Percentiles rank a stretch among this genome's conserved stretches.
Evolutionary conservation across 1,284 basidiomycete genomes (phyloP).

Genomic region (Boletellus deceptivus): DNA sequence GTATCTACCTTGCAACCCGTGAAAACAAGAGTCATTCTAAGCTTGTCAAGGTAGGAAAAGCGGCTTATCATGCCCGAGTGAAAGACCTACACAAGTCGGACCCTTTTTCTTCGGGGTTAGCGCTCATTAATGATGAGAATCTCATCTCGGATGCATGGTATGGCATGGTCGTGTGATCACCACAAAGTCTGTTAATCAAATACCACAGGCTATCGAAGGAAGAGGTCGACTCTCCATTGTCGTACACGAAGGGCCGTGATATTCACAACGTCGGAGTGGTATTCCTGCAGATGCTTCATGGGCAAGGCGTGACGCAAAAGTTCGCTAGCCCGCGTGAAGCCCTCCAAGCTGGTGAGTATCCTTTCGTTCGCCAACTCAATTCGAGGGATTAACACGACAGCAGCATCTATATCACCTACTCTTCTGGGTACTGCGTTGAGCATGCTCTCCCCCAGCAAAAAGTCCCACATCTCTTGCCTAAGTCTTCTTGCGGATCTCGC

Average conservation of each 20-base stretch:
- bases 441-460: slow-evolving; percentile 61
- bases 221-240: slow-evolving; percentile 63
- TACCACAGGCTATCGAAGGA: slow-evolving; percentile 60
- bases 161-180: neutral
- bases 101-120: slow-evolving; percentile 50
- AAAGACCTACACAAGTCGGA: slow-evolving; percentile 75
- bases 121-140: slow-evolving; percentile 38
- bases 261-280: slow-evolving; percentile 74
- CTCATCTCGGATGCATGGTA: slow-evolving; percentile 62
- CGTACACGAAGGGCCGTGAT: slow-evolving; percentile 69
- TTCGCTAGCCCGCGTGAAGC: slow-evolving; percentile 44
- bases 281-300: slow-evolving; percentile 74
- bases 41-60: slow-evolving; percentile 63
- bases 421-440: slow-evolving; percentile 50
- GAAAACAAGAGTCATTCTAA: slow-evolving; percentile 51
- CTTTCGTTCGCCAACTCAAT: neutral
- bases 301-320: slow-evolving; percentile 58
- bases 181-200: neutral
- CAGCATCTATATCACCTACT: slow-evolving; percentile 51
- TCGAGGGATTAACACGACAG: neutral
- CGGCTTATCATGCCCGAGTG: slow-evolving; percentile 60
- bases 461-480: slow-evolving; percentile 50
- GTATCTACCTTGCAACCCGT: slow-evolving; percentile 56
- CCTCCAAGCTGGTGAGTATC: slow-evolving; percentile 41
- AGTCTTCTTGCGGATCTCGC: slow-evolving; percentile 42